A percentile compares a stretch with the other conserved stretches of the same genome.
Conservation (phyloP, 2,329 filamentous ascomycete genomes). For the Monilinia laxa region DNA sequence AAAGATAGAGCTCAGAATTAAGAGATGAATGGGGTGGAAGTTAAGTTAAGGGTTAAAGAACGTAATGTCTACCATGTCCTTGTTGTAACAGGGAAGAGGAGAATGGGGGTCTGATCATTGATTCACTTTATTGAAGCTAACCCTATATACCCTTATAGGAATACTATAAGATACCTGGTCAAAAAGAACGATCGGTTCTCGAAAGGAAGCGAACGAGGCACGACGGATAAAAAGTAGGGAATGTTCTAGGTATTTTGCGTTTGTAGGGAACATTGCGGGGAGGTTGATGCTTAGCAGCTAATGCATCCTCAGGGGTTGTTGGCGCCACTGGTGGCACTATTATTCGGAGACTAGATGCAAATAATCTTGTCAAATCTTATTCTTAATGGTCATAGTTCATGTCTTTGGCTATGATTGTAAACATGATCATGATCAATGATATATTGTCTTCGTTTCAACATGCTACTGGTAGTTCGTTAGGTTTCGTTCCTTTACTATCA, state of each 20-base stretch:
- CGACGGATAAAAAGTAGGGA: not conserved
- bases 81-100: constrained; percentile 8
- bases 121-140: not conserved
- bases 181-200: constrained; percentile 15
- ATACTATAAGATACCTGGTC: not conserved
- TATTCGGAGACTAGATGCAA: not conserved
- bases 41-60: not conserved
- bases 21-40: constrained; percentile 3
- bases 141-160: not conserved
- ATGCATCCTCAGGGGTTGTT: constrained; percentile 14
- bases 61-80: not conserved
- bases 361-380: not conserved
- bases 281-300: constrained; percentile 11
- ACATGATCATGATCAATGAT: not conserved
- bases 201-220: constrained; percentile 14
- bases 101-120: constrained; percentile 19
- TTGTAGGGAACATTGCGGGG: constrained; percentile 23
- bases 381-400: not conserved
- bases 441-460: not conserved
- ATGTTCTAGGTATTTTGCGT: not conserved
- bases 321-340: not conserved
- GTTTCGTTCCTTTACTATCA: not conserved
- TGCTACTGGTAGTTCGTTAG: not conserved
- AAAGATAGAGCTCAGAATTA: not conserved
- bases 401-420: not conserved